Percentiles rank a stretch among this genome's conserved stretches.
These are phyloP conservation scores for Neonectria ditissima DNA, from an alignment of 2,329 filamentous ascomycete genomes.

Conservation along the genomic window DNA sequence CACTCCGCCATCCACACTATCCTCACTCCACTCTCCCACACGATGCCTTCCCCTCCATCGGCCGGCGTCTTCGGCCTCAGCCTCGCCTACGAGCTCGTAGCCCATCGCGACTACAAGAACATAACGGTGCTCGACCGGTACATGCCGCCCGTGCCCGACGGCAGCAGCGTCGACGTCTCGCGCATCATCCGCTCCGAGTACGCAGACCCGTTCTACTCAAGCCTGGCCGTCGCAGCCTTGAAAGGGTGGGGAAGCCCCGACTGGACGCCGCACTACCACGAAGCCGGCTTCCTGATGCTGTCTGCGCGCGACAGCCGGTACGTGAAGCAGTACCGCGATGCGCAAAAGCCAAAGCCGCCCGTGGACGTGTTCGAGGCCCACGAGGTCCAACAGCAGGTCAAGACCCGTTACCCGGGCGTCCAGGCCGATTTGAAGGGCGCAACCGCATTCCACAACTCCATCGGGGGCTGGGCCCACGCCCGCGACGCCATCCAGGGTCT, in stretches of 20 bases:
- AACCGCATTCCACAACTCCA: conserved; percentile 22
- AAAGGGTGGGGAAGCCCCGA: conserved; percentile 37
- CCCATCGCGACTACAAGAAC: conserved; percentile 54
- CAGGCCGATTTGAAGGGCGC: conserved; percentile 14
- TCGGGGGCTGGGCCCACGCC: conserved; percentile 47
- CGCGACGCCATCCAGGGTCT: conserved; percentile 37
- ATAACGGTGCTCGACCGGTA: conserved; percentile 59
- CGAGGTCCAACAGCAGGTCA: conserved; percentile 4
- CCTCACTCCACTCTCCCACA: too few species aligned
- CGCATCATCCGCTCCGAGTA: conserved; percentile 66
- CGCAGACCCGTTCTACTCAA: conserved; percentile 70
- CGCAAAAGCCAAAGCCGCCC: conserved; percentile 20
- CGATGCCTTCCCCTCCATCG: too few species aligned
- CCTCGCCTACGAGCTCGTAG: conserved; percentile 57
- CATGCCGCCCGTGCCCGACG: conserved; percentile 49
- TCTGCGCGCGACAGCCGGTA: conserved; percentile 21
- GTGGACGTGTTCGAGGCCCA: conserved; percentile 25
- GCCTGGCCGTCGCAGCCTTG: conserved; percentile 59
- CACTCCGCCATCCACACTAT: too few species aligned
- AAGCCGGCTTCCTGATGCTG: conserved; percentile 43
- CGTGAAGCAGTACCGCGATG: conserved; percentile 12
- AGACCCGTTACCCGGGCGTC: conserved; percentile 14
- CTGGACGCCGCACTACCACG: conserved; percentile 38
- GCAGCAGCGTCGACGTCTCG: conserved; percentile 54
- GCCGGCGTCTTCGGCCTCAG: conserved; percentile 62